phyloP scores from a whole-genome alignment of 495 filamentous ascomycete species.

The Neurospora terricola region DNA sequence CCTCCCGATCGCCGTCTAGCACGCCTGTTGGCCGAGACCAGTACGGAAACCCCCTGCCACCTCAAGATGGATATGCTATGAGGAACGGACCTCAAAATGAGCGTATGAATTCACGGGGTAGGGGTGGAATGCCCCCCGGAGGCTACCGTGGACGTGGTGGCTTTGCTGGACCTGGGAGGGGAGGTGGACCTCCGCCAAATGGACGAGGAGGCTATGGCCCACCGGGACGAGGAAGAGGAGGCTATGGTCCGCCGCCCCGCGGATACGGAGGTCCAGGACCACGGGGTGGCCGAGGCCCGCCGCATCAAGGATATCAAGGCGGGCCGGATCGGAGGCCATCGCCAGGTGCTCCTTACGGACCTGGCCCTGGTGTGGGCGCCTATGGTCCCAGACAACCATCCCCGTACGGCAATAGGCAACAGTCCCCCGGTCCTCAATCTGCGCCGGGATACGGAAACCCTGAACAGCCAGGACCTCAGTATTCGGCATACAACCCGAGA shows the following conservation, averaged over 20 bases:
- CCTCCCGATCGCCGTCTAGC: slow-evolving; percentile 26
- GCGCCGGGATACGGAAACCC: slow-evolving; percentile 29
- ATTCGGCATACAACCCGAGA: slow-evolving; percentile 33
- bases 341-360: slow-evolving; percentile 34
- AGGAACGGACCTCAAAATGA: slow-evolving; percentile 52
- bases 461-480: slow-evolving; percentile 24
- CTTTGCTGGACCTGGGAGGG: slow-evolving; percentile 31
- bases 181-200: slow-evolving; percentile 25
- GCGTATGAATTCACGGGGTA: slow-evolving; percentile 45
- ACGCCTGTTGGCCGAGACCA: slow-evolving; percentile 44
- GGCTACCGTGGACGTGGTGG: slow-evolving; percentile 47
- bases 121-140: slow-evolving; percentile 39
- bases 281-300: slow-evolving; percentile 42
- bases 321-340: slow-evolving; percentile 33
- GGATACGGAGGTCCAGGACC: slow-evolving; percentile 45
- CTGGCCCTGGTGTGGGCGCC: slow-evolving; percentile 20
- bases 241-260: slow-evolving; percentile 42
- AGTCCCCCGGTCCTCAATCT: slow-evolving; percentile 21
- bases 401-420: background rate
- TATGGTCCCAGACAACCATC: slow-evolving; percentile 17
- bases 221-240: slow-evolving; percentile 33
- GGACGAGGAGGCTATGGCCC: slow-evolving; percentile 32
- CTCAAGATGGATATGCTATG: slow-evolving; percentile 38
- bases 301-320: slow-evolving; percentile 42
- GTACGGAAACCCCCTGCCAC: slow-evolving; percentile 53